Conservation (phyloP, 345 rosid species). For the Capsella bursapastoris region DNA sequence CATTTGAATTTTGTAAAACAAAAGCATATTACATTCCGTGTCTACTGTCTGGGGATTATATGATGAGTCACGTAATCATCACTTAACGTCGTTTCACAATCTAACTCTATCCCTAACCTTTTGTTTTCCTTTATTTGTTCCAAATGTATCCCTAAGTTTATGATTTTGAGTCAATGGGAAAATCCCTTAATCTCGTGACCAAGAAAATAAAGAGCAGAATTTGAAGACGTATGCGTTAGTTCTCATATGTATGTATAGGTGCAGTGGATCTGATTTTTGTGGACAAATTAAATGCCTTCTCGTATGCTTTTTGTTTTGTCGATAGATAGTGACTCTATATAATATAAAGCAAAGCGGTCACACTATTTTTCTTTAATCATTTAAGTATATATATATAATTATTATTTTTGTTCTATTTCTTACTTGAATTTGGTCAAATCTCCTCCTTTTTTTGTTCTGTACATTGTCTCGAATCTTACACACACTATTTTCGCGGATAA, state of each 20-base stretch:
- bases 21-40: slow-evolving; percentile 17
- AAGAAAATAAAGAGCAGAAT: not conserved
- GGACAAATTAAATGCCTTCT: slow-evolving; percentile 29
- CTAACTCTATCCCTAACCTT: not conserved
- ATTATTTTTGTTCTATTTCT: not conserved
- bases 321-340: slow-evolving; percentile 21
- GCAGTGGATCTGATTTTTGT: slow-evolving; percentile 37
- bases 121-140: not conserved
- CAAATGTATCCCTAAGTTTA: slow-evolving; percentile 7
- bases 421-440: slow-evolving; percentile 28
- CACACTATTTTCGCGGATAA: slow-evolving; percentile 26
- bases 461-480: slow-evolving; percentile 32
- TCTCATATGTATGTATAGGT: slow-evolving; percentile 29
- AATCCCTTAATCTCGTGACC: slow-evolving; percentile 1
- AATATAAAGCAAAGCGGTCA: slow-evolving; percentile 10
- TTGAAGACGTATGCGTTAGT: slow-evolving; percentile 28
- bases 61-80: slow-evolving; percentile 37
- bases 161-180: not conserved
- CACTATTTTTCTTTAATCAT: slow-evolving; percentile 6
- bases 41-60: slow-evolving; percentile 33
- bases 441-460: slow-evolving; percentile 20
- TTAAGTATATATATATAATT: not conserved
- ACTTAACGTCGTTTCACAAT: slow-evolving; percentile 23
- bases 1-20: slow-evolving; percentile 19
- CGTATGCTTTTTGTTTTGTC: slow-evolving; percentile 38